Evolutionary conservation across 352 stramenopile species (phyloP), one percentile per base, ranked within the genome.

Genomic region (Phytophthora fragariaefolia): DNA sequence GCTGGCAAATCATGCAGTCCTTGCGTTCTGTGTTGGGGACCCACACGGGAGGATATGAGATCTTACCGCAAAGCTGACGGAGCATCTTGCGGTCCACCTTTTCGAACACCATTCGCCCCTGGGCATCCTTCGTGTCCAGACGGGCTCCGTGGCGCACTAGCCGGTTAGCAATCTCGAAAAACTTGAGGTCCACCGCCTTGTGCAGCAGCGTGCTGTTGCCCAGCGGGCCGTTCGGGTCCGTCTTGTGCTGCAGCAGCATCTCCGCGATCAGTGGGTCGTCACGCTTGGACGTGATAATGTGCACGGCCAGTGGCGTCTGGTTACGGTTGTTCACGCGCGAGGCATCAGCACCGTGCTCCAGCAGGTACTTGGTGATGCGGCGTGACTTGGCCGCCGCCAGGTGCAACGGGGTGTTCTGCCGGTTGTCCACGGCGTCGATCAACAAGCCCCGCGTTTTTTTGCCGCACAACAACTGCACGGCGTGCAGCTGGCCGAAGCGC

Each of bases 41-140:
- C 88, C 88, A 96, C 67, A 96, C 86, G 4, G 88, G 88, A 42
- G 88, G 85, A 56, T 79, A 85, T 24, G 84, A 80, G 58, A 96
- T 92, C 65, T 93, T 92, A 49, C 66, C 67, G 55, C 89, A 82
- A 15, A 96, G 73, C 52, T 91, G 82, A 3, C 85, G 85, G 42
- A 96, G 69, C 20, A 90, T 47, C 61, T 87, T 87, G 47, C 80
- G 78, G 60, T 93, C 84, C 20, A 89, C 80, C 72, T 95, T 95
- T 30, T 95, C 88, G 51, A 93, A 96, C 6, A 95, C 85, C 77
- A 92, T 95, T 43, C 80, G 80, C 18, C 77, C 84, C 20, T 87
- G 76, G 23, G 83, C 80, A 54, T 96, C 88, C 74, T 94, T 93
- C 50, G 71, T 54, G 45, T 96, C 82, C 4, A 96, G 63, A 0